Evolutionary conservation across 2,329 filamentous ascomycete species (phyloP), one percentile per base, ranked within the genome.

Genomic region (Venturiaceae sp.): DNA sequence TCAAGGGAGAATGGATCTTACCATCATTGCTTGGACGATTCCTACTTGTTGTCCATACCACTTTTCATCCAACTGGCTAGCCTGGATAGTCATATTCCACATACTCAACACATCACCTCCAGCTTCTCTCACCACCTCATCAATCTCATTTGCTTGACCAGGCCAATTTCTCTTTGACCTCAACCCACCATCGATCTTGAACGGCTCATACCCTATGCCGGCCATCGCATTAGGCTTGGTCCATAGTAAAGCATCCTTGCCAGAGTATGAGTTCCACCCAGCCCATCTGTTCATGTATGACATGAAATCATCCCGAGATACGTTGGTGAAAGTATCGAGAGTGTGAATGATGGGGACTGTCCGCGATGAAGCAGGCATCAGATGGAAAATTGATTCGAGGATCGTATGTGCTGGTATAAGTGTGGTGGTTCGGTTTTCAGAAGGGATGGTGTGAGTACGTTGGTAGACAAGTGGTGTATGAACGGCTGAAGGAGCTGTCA

Each of bases 21-120:
- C 71, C 72, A 74, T 74, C 73, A 74, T 73, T 44, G 72, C 74
- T 63, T 75, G 70, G 37, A 75, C 71, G 60, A 77, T 59, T 7
- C 70, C 70, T 26, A 75, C 71, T 56, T 67, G 70, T 60, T 71
- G 69, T 3, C 70, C 72, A 63, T 73, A 75, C 55, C 62, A 63
- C 53, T 66, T 64, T 2, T 73, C 74, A 63, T 75, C 72, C 64
- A 62, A 69, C 57, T 69, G 73, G 11, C 63, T 65, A 13, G 71
- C 73, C 60, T 75, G 72, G 37, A 74, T 60, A 0, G 74, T 76
- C 55, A 73, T 64, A 64, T 76, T 77, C 62, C 72, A 77, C 68
- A 77, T 69, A 9, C 68, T 68, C 55, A 78, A 62, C 19, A 72
- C 64, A 54, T 77, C 75, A 58, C 76, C 66, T 21, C 70, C 69